phyloP scores from a whole-genome alignment of 495 filamentous ascomycete species.

The Trypethelium eluteriae region DNA sequence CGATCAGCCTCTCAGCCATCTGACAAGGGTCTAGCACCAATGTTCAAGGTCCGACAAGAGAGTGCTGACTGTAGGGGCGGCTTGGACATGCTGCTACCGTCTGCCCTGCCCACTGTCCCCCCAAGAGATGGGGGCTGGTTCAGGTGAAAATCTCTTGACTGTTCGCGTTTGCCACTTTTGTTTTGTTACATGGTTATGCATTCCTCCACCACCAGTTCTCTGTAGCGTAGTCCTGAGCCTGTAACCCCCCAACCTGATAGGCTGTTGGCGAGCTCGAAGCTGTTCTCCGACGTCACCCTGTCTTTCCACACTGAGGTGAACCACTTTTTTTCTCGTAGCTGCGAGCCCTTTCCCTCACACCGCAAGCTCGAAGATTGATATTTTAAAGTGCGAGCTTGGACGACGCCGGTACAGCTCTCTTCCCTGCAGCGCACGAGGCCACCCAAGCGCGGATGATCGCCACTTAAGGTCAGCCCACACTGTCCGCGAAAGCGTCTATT shows the following conservation, averaged over 20 bases:
- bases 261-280: not conserved
- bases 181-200: slow-evolving; percentile 1
- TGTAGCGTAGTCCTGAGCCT: not conserved
- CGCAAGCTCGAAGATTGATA: not conserved
- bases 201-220: not conserved
- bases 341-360: not conserved
- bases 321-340: not conserved
- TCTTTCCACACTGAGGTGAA: too few relatives aligned
- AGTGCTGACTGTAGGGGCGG: slow-evolving; percentile 7
- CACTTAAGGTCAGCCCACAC: slow-evolving; percentile 11
- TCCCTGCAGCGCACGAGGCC: slow-evolving; percentile 11
- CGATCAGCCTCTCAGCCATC: slow-evolving; percentile 12
- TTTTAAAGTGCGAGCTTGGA: slow-evolving; percentile 8
- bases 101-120: not conserved
- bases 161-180: slow-evolving; percentile 12
- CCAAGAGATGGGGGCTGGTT: not conserved
- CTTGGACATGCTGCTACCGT: not conserved
- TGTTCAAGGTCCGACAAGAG: slow-evolving; percentile 8
- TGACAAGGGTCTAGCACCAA: slow-evolving; percentile 8
- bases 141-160: slow-evolving; percentile 3
- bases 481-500: not conserved
- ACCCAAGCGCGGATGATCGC: slow-evolving; percentile 8
- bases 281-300: not conserved
- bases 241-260: not conserved
- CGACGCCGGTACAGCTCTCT: slow-evolving; percentile 6